Base-by-base conservation (phyloP, 352 stramenopile species). In the Thalassiosira livingstoniorum region DNA sequence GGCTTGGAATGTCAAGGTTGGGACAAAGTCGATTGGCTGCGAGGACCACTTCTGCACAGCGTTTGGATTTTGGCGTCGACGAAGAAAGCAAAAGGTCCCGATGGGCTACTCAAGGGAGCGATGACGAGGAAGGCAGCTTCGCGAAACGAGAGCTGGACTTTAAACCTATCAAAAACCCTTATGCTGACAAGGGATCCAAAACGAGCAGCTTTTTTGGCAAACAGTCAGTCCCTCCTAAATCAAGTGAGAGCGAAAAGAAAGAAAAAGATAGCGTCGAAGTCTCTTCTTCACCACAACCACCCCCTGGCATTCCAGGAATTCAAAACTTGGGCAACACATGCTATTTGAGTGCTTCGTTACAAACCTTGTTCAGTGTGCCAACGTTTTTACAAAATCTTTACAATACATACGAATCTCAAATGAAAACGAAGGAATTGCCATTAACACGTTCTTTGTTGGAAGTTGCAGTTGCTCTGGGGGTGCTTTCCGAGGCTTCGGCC, bases 341-440 rank as follows among this genome's bases (percentile, higher is more conserved):
- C 75, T 96, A 95, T 85, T 96, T 98, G 91, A 98, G 98, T 88
- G 93, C 96, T 2, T 98, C 97, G 15, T 81, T 99, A 2, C 94
- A 97, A 86, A 86, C 89, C 58, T 70, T 95, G 2, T 87, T 87
- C 61, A 78, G 69, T 23, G 43, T 93, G 4, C 81, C 80, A 31
- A 29, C 60, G 21, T 85, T 88, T 54, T 25, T 91, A 29, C 2
- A 47, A 1, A 62, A 82, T 47, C 51, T 89, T n/a, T 75, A 82
- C 68, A 60, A 61, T 25, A 55, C 60, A 21, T 83, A 85, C 29
- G 42, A 63, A 35, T 5, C 29, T 43, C 11, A 54, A 7, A 60
- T 37, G 18, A 4, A 42, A 0, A 68, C 35, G 21, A 77, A 82
- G 45, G 67, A 83, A 34, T 75, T 87, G 58, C 76, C 80, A 57